Conservation (phyloP, 805 yeast species). For the Candida lessepsii region DNA sequence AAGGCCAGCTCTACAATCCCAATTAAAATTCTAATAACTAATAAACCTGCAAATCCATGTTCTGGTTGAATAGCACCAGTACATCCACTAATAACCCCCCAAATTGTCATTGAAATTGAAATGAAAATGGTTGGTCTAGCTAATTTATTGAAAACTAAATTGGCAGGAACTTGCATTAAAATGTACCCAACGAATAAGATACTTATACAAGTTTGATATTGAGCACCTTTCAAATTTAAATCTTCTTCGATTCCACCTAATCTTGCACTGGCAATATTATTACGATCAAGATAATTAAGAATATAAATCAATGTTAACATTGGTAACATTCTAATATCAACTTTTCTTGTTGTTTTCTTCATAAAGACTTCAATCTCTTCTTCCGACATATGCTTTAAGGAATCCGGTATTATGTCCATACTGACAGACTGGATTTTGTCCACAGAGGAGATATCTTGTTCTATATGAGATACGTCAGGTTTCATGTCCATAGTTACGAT, state of each 20-base stretch:
- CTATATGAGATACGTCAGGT: background rate
- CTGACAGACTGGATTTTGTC: background rate
- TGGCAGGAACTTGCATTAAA: constrained; percentile 47
- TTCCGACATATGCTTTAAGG: constrained; percentile 27
- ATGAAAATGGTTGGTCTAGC: constrained; percentile 53
- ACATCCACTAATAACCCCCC: constrained; percentile 51
- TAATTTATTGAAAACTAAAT: constrained; percentile 44
- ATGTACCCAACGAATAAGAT: constrained; percentile 51
- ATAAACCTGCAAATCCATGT: constrained; percentile 38
- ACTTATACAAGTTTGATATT: constrained; percentile 53
- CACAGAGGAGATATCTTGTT: background rate
- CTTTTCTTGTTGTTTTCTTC: constrained; percentile 42
- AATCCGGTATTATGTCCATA: constrained; percentile 27
- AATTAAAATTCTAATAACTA: constrained; percentile 46
- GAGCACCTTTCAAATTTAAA: constrained; percentile 38
- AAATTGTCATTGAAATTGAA: constrained; percentile 46
- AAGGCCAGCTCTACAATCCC: constrained; percentile 50
- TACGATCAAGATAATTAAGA: constrained; percentile 51
- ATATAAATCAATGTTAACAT: constrained; percentile 50
- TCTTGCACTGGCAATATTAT: constrained; percentile 54
- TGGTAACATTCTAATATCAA: constrained; percentile 51
- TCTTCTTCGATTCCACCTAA: constrained; percentile 49
- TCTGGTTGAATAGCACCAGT: constrained; percentile 44
- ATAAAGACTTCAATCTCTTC: constrained; percentile 47
- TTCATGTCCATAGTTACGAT: constrained; percentile 3